Evolutionary conservation across 176 grass and related monocot species (phyloP).

Genomic region (Lolium perenne): DNA sequence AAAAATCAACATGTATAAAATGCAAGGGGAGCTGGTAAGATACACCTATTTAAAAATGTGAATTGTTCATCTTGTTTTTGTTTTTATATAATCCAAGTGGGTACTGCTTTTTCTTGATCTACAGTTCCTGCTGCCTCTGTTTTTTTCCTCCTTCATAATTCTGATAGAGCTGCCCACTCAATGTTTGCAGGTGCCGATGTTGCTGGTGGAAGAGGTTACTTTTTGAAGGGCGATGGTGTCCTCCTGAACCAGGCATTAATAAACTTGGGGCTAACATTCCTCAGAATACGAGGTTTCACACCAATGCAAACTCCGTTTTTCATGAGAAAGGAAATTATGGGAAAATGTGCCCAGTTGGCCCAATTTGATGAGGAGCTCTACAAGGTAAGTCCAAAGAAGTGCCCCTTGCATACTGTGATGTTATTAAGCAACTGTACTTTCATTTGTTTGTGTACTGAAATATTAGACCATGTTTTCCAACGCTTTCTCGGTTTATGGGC

Average conservation of each 20-base stretch:
- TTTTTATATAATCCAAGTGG: too few relatives aligned
- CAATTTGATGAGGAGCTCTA: conserved; percentile 97
- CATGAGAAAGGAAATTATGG: conserved; percentile 77
- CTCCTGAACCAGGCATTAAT: conserved; percentile 16
- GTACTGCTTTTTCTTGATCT: too few relatives aligned
- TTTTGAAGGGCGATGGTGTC: too few relatives aligned
- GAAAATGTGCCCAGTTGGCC: conserved; percentile 90
- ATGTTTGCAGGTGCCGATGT: too few relatives aligned
- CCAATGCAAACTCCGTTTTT: conserved; percentile 96
- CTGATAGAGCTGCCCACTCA: too few relatives aligned
- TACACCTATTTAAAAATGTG: too few relatives aligned
- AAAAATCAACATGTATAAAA: too few relatives aligned
- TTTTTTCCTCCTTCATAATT: too few relatives aligned
- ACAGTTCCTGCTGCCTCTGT: too few relatives aligned
- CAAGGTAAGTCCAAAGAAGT: conserved; percentile 55
- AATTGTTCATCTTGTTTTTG: too few relatives aligned
- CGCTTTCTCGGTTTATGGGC: background rate
- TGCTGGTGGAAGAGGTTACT: too few relatives aligned
- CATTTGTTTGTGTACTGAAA: conserved; percentile 4
- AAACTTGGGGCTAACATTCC: conserved; percentile 86
- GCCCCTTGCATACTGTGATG: background rate
- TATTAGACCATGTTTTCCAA: background rate
- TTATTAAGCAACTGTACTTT: background rate
- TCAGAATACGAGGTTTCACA: conserved; percentile 54
- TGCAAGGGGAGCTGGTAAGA: too few relatives aligned